Base-by-base conservation (phyloP, 805 yeast species). In the Candida awuae region DNA sequence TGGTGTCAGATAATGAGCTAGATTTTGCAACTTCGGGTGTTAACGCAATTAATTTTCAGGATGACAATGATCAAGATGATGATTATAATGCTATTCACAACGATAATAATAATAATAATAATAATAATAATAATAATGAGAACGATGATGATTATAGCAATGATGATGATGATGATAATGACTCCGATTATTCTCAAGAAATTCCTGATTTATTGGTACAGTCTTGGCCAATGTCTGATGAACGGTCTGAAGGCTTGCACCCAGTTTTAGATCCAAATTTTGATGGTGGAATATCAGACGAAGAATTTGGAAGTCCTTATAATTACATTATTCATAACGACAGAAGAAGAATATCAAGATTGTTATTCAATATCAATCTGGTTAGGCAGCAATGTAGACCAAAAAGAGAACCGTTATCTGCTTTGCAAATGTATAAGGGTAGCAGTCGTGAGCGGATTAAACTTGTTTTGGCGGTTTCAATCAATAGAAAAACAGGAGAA, bases 401-500 rank as follows among this genome's bases (percentile, higher is more conserved):
- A 33, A 50, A 57, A 29, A 45, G 51, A 16, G 49, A 50, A 1
- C 42, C 45, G 4, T 54, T 59, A n/a, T 41, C 45, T 25, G 55
- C 59, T 7, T 40, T 47, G 16, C 46, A 47, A 25, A 44, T 59
- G 9, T 59, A 58, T 45, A 54, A 51, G n/a, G 28, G 28, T 28
- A 58, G 57, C 36, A 30, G 19, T 6, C 28, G 30, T 14, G 12
- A 47, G 16, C 38, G 34, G 12, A 32, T 56, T 35, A 55, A 46
- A 27, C 40, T 61, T 37, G 47, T 48, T 25, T 17, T 61, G 12
- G 47, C 56, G 35, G 49, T 50, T 4, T 50, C 56, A 3, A 51
- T 61, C 35, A 54, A 61, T 42, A 49, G 66, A 34, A 34, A 48
- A 10, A 57, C 63, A 2, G 66, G 66, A 4, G 65, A 61, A 26